A percentile compares a stretch with the other conserved stretches of the same genome.
Conservation (phyloP, 495 filamentous ascomycete genomes). For the Xylaria curta region DNA sequence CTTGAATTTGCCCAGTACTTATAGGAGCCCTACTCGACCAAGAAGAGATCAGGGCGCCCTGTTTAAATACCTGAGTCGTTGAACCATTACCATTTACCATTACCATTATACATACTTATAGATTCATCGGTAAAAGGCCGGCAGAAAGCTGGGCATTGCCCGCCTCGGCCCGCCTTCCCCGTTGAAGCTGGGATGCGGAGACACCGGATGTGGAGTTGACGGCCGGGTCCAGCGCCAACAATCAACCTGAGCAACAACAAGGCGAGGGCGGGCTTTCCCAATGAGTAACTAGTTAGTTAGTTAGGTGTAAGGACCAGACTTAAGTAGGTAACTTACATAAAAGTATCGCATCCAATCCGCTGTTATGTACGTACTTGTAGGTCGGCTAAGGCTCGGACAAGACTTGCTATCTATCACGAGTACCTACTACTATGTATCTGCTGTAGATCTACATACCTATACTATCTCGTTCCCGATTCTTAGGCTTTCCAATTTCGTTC, state of each 20-base stretch:
- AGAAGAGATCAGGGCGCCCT: not conserved
- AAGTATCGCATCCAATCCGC: not conserved
- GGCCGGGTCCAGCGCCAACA: not conserved
- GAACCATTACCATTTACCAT: not conserved
- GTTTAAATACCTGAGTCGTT: not conserved
- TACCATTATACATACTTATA: not conserved
- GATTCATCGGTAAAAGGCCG: constrained; percentile 19
- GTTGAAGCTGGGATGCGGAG: constrained; percentile 8
- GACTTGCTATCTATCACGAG: not conserved
- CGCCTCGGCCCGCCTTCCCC: constrained; percentile 21
- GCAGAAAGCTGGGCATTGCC: not conserved
- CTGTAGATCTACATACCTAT: too few species aligned
- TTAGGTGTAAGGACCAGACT: not conserved
- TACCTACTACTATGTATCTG: not conserved
- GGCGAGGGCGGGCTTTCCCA: not conserved
- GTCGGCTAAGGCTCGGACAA: not conserved
- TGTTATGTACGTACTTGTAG: not conserved
- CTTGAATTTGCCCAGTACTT: not conserved
- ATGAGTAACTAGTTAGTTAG: not conserved
- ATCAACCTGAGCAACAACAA: not conserved
- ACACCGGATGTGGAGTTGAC: constrained; percentile 14
- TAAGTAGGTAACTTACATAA: not conserved
- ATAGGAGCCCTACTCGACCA: not conserved
- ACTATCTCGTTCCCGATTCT: too few species aligned
- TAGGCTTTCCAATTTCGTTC: too few species aligned